A percentile compares a stretch with the other conserved stretches of the same genome.
phyloP scores from a whole-genome alignment of 75 land plant species.

The Pinus tabuliformis region DNA sequence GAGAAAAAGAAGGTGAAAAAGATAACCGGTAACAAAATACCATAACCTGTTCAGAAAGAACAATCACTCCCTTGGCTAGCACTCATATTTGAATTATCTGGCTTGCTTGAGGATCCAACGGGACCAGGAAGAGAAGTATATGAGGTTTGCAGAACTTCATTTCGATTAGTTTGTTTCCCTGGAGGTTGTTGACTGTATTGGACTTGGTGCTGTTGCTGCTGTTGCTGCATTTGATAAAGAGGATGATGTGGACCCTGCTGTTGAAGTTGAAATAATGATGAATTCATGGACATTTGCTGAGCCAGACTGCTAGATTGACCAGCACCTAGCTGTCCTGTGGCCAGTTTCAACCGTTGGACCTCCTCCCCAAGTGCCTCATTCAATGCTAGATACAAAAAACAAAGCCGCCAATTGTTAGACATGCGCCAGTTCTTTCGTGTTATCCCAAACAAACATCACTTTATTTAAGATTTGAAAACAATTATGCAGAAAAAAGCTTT shows the following conservation, averaged over 20 bases:
- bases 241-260: conserved; percentile 14
- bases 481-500: not conserved
- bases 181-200: not conserved
- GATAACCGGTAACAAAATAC: not conserved
- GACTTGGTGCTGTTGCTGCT: conserved; percentile 1
- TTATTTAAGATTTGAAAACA: not conserved
- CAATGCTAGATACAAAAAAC: conserved; percentile 43
- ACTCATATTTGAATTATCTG: conserved; percentile 5
- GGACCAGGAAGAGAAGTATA: not conserved
- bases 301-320: conserved; percentile 19
- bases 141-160: conserved; percentile 2
- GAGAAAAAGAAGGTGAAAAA: not conserved
- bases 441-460: not conserved
- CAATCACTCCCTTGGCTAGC: not conserved
- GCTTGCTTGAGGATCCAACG: not conserved
- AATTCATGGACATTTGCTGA: conserved; percentile 24
- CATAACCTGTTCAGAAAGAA: conserved; percentile 2
- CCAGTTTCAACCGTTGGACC: conserved; percentile 73
- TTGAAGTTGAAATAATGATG: conserved; percentile 31
- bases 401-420: not conserved
- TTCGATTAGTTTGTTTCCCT: conserved; percentile 9
- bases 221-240: conserved; percentile 4
- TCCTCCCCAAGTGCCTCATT: conserved; percentile 82
- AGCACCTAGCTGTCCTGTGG: conserved; percentile 43
- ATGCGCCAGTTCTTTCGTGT: not conserved